Conservation (phyloP, 1,139 yeast genomes). For the Hanseniaspora uvarum region DNA sequence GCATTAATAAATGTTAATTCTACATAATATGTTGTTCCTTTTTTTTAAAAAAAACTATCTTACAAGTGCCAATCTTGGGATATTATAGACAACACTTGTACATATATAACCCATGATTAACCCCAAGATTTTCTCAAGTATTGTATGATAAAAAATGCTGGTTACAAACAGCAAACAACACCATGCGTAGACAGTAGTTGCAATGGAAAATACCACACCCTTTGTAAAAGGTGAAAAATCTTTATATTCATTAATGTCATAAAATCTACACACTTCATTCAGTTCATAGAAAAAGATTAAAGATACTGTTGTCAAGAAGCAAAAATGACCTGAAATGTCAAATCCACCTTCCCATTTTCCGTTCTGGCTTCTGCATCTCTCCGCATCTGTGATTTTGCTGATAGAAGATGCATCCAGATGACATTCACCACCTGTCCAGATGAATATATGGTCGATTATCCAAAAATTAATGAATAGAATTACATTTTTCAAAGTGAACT, state of each 20-base stretch:
- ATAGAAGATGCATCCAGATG: constrained; percentile 14
- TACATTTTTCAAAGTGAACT: constrained; percentile 26
- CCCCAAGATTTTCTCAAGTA: constrained; percentile 47
- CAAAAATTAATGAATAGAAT: constrained; percentile 25
- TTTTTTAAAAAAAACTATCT: not conserved
- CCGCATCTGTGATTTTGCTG: constrained; percentile 24
- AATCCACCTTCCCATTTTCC: constrained; percentile 48
- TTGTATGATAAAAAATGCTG: constrained; percentile 52
- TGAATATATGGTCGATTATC: constrained; percentile 31
- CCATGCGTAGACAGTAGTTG: constrained; percentile 35
- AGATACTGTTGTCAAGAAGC: constrained; percentile 43
- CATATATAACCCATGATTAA: constrained; percentile 38
- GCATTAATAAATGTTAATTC: not conserved
- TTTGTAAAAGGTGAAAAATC: constrained; percentile 13
- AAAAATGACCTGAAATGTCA: constrained; percentile 57
- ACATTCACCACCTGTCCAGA: constrained; percentile 34
- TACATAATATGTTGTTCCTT: not conserved
- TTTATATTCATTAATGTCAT: not conserved
- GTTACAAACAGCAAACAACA: constrained; percentile 42
- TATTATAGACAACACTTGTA: constrained; percentile 33
- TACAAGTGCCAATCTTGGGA: not conserved
- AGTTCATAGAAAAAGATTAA: constrained; percentile 37
- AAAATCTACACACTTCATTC: constrained; percentile 18
- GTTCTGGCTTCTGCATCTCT: constrained; percentile 24
- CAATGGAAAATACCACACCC: constrained; percentile 16